Evolutionary conservation across 2,329 filamentous ascomycete genomes (phyloP), one percentile per base, ranked within the genome.

Genomic region (Penicillium sp.): DNA sequence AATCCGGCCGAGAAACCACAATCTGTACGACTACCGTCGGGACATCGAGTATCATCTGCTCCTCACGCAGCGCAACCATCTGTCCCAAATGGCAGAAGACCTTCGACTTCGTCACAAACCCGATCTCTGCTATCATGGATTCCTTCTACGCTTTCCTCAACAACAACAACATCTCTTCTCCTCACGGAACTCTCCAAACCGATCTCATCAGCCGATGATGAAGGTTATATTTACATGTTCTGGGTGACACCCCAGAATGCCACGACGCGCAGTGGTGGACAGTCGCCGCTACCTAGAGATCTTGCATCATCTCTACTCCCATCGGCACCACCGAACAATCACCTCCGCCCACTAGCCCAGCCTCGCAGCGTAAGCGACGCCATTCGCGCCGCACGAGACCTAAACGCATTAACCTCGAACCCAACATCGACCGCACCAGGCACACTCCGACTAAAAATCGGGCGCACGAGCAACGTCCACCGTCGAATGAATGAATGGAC

Each of bases 181-280:
- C 80, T 92, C 53, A 78, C 86, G 2, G 92, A 97, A 70, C 79
- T 97, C 9, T 83, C 72, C 68, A 94, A 81, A 76, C 90, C 79
- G 1, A 82, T 92, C 41, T 91, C 90, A 0, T 76, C 83, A 20
- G 76, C 80, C 48, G 89, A 94, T 59, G 89, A 95, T 61, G 78
- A 87, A 11, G 94, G 94, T 33, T 99, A 94, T 74, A 97, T 99
- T 61, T 99, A 99, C 79, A 95, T 99, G 72, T 99, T 97, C 79
- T 96, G 92, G 91, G 80, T 96, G 20, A 96, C 90, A 0, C 85
- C 90, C 28, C 78, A 81, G 31, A 80, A 79, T 2, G 74, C 82
- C 3, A 44, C 48, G 18, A 46, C 51, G 22, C 42, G 54, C 14
- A 39, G 33, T n/a, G 41, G 40, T 7, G 69, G 78, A 0, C 44